A percentile compares a stretch with the other conserved stretches of the same genome.
These are phyloP conservation scores for Cantharellus anzutake DNA, from an alignment of 768 basidiomycete genomes.

Conservation along the genomic window DNA sequence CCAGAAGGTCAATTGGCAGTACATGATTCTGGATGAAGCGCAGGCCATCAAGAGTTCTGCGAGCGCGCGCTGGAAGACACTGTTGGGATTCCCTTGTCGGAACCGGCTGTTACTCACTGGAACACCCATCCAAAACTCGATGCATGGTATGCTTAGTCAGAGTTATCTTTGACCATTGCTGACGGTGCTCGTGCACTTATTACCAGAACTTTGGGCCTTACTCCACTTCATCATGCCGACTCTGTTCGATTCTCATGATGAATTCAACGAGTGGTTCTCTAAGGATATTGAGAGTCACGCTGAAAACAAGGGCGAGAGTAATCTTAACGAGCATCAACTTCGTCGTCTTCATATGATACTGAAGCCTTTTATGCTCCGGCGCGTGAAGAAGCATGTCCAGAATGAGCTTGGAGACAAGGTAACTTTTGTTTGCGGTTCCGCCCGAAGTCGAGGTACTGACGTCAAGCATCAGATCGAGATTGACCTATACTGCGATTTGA, in stretches of 20 bases:
- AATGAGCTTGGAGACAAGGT: slow-evolving; percentile 99
- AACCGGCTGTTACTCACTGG: slow-evolving; percentile 91
- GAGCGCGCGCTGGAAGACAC: slow-evolving; percentile 90
- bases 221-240: slow-evolving; percentile 99
- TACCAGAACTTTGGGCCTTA: slow-evolving; percentile 85
- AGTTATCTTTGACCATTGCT: not conserved
- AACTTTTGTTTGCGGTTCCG: slow-evolving; percentile 6
- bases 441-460: no score
- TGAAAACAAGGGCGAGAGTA: slow-evolving; percentile 70
- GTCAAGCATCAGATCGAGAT: slow-evolving; percentile 58
- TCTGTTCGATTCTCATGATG: slow-evolving; percentile 95
- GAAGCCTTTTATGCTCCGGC: slow-evolving; percentile 96
- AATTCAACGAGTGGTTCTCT: slow-evolving; percentile 99
- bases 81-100: slow-evolving; percentile 87
- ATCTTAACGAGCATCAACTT: slow-evolving; percentile 87
- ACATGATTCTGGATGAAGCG: slow-evolving; percentile 99
- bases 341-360: slow-evolving; percentile 94
- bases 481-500: slow-evolving; percentile 87
- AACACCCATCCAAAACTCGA: slow-evolving; percentile 97
- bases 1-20: slow-evolving; percentile 96
- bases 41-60: slow-evolving; percentile 99
- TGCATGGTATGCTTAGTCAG: slow-evolving; percentile 60
- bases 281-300: slow-evolving; percentile 95
- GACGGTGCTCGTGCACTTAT: not conserved
- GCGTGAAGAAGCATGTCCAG: slow-evolving; percentile 97